These are phyloP conservation scores for Blakeslea trispora DNA, from an alignment of 371 early-diverging fungal species.

Conservation along the genomic window DNA sequence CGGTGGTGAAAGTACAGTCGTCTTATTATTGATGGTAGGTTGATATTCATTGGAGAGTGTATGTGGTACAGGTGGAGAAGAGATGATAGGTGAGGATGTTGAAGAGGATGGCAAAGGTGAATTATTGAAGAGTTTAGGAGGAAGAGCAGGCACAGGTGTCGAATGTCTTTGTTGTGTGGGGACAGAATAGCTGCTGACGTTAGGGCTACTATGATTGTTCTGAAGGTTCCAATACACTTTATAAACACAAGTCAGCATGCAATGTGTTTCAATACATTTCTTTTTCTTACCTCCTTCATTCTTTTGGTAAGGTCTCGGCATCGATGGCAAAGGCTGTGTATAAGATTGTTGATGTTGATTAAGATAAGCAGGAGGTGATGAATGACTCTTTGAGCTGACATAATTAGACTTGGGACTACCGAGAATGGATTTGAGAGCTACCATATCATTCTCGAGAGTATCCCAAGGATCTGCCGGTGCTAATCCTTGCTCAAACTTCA, in stretches of 20 bases:
- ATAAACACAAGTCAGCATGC: no score
- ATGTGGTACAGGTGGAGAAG: neutral
- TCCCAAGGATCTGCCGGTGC: constrained; percentile 80
- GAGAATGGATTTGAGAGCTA: constrained; percentile 51
- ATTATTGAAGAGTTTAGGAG: constrained; percentile 24
- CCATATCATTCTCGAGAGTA: constrained; percentile 55
- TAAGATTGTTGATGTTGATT: constrained; percentile 10
- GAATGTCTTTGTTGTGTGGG: constrained; percentile 14
- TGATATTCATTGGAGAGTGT: constrained; percentile 15
- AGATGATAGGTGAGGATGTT: neutral
- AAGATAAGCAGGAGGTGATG: constrained; percentile 14
- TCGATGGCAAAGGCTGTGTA: constrained; percentile 3
- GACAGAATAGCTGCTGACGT: constrained; percentile 1
- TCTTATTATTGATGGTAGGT: neutral
- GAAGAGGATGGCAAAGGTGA: constrained; percentile 8
- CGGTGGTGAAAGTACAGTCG: constrained; percentile 11
- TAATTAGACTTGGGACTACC: constrained; percentile 26
- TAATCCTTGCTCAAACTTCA: constrained; percentile 69
- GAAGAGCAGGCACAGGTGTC: constrained; percentile 22
- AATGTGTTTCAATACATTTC: no score
- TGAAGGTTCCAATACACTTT: constrained; percentile 28
- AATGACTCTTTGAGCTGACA: constrained; percentile 1
- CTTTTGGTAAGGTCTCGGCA: constrained; percentile 20
- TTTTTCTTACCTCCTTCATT: constrained; percentile 29
- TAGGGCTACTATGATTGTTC: neutral